Evolutionary conservation across 805 yeast genomes (phyloP), one percentile per base, ranked within the genome.

Genomic region (Metschnikowia cubensis): DNA sequence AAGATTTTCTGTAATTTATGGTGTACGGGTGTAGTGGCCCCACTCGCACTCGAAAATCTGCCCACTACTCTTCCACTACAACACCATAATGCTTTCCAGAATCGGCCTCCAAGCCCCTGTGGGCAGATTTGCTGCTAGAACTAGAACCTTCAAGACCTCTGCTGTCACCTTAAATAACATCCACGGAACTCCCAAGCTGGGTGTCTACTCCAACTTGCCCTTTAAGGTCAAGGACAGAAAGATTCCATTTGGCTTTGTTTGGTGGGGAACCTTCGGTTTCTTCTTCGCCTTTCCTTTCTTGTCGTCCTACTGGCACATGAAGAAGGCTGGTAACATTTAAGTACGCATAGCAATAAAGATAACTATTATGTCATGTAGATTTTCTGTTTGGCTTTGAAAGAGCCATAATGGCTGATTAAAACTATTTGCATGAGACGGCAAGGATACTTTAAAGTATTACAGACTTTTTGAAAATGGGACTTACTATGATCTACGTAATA

Each of bases 141-240:
- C 53, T 50, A 71, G 77, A 67, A 57, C 60, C 57, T 72, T 89
- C 59, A 71, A 85, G 57, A 58, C 69, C 43, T 64, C 85, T 50
- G 67, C 75, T 60, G 69, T 67, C 55, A 54, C 58, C 44, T 56
- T 66, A 65, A 65, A 61, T 60, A 64, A 63, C 46, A 57, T 69
- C 42, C 70, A 59, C 58, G 77, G 77, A 41, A 49, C 70, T 41
- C 76, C 77, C 45, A 64, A 68, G 58, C 57, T 57, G 48, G 97
- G 97, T 65, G 84, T 85, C 43, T 94, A 94, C 84, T 77, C 86
- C 64, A 92, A 94, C 82, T 67, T 92, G 57, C 99, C 99, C 59
- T 94, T 92, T 83, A 83, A 83, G 80, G 96, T 92, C 56, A 90
- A 89, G 81, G 79, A 84, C 82, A 90, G 96, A 81, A 87, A 83